A percentile compares a stretch with the other conserved stretches of the same genome.
Conservation (phyloP, 2,329 filamentous ascomycete genomes). For the Lecanosticta acicola region DNA sequence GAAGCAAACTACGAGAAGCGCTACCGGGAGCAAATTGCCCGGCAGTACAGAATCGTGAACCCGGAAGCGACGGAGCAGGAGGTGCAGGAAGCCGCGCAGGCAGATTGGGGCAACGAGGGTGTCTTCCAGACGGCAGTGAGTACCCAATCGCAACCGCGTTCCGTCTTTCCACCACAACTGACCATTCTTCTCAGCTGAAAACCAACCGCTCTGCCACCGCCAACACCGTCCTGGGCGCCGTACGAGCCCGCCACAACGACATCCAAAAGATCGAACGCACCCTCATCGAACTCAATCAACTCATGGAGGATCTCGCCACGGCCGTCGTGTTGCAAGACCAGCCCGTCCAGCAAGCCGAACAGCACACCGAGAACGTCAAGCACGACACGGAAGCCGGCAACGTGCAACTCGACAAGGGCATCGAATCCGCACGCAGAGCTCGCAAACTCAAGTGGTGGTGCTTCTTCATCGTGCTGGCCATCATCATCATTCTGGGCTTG, state of each 20-base stretch:
- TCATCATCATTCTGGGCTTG: constrained; percentile 47
- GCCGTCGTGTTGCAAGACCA: constrained; percentile 67
- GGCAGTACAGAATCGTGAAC: constrained; percentile 67
- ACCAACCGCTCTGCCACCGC: constrained; percentile 70
- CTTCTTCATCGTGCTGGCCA: constrained; percentile 51
- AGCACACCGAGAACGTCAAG: constrained; percentile 60
- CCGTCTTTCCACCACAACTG: too few relatives aligned
- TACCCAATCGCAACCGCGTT: too few relatives aligned
- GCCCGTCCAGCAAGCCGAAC: constrained; percentile 56
- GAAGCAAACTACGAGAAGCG: constrained; percentile 65
- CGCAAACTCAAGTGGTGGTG: constrained; percentile 81
- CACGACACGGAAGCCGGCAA: constrained; percentile 65
- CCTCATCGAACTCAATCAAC: constrained; percentile 60
- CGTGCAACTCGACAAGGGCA: constrained; percentile 62
- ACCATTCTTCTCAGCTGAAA: constrained; percentile 52
- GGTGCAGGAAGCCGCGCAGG: constrained; percentile 61
- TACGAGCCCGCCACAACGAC: constrained; percentile 77
- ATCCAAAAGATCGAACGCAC: constrained; percentile 75
- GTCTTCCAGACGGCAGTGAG: constrained; percentile 77
- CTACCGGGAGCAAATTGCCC: constrained; percentile 71
- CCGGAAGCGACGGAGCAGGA: constrained; percentile 71
- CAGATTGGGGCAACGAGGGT: constrained; percentile 71
- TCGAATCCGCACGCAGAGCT: constrained; percentile 58
- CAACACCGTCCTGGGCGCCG: constrained; percentile 66
- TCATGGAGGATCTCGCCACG: constrained; percentile 71